phyloP scores from a whole-genome alignment of 202 grass and related monocot species.

The Panicum hallii region DNA sequence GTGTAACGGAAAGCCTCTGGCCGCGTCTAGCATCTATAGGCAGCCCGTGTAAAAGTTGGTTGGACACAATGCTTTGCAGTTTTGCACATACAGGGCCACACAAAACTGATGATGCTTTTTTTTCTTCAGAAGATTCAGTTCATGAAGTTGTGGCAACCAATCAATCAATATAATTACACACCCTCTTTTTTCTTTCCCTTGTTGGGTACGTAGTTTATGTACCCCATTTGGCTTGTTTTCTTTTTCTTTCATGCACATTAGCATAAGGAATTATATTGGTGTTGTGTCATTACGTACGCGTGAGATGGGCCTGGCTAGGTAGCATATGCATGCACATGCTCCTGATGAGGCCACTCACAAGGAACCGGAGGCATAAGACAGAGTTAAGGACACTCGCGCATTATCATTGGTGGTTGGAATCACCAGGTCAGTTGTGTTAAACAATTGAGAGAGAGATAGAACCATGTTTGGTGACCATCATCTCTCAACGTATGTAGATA shows the following conservation, averaged over 20 bases:
- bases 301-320: background rate
- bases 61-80: background rate
- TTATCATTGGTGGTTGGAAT: background rate
- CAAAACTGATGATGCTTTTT: background rate
- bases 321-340: background rate
- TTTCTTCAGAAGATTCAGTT: background rate
- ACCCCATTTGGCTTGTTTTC: too few relatives aligned
- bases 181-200: background rate
- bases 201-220: background rate
- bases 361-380: constrained; percentile 26
- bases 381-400: background rate
- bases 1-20: constrained; percentile 36
- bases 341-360: background rate
- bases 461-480: background rate
- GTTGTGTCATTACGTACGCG: background rate
- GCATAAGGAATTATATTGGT: background rate
- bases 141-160: too few relatives aligned
- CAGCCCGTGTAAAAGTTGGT: too few relatives aligned
- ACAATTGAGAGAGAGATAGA: too few relatives aligned
- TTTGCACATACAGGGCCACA: background rate
- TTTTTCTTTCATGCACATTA: background rate
- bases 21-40: too few relatives aligned
- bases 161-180: too few relatives aligned
- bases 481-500: background rate
- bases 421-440: background rate